Conservation (phyloP, 805 yeast genomes). For the Saturnispora dispora region DNA sequence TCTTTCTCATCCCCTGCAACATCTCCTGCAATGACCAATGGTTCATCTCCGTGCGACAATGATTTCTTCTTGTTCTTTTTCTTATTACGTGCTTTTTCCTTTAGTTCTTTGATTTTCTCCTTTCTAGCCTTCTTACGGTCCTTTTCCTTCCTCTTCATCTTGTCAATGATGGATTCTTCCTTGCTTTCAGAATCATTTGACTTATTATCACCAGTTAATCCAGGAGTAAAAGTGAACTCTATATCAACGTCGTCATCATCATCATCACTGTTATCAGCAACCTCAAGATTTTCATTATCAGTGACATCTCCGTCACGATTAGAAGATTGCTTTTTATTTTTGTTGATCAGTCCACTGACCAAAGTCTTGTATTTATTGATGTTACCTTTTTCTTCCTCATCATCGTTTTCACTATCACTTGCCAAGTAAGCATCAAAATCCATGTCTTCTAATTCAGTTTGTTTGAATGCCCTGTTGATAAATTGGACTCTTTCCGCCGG, state of each 20-base stretch:
- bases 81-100: constrained; percentile 41
- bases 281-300: constrained; percentile 10
- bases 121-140: constrained; percentile 84
- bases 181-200: constrained; percentile 29
- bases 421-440: constrained; percentile 91
- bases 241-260: constrained; percentile 73
- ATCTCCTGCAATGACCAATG: constrained; percentile 66
- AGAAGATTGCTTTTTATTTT: neutral
- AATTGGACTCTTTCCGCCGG: constrained; percentile 78
- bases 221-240: constrained; percentile 95
- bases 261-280: constrained; percentile 26
- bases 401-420: constrained; percentile 55
- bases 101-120: constrained; percentile 59
- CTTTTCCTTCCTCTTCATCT: constrained; percentile 78
- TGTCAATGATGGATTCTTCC: constrained; percentile 59
- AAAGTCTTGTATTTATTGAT: constrained; percentile 1
- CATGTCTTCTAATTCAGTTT: constrained; percentile 81
- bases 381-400: constrained; percentile 18
- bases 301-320: neutral
- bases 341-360: constrained; percentile 2
- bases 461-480: constrained; percentile 74
- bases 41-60: constrained; percentile 31
- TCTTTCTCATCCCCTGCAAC: constrained; percentile 49
- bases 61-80: constrained; percentile 25
- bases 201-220: constrained; percentile 40